Conservation (phyloP, 1,139 yeast genomes). For the Arxiozyma bovina region DNA sequence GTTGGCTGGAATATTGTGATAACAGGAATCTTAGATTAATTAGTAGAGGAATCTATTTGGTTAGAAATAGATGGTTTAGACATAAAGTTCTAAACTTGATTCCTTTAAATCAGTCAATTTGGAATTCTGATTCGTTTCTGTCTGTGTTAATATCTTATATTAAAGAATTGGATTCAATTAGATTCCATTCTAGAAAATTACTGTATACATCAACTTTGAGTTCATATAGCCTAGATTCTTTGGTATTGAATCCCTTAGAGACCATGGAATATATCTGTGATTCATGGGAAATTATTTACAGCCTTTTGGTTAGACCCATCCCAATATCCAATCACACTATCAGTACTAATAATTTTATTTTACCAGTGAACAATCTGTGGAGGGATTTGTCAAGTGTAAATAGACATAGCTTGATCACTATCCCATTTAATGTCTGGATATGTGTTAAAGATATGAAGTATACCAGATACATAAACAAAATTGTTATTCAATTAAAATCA, state of each 20-base stretch:
- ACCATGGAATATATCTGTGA: slow-evolving; percentile 12
- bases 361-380: background rate
- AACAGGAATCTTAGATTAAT: slow-evolving; percentile 2
- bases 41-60: background rate
- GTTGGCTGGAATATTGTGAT: background rate
- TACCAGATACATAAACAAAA: slow-evolving; percentile 2
- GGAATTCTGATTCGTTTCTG: background rate
- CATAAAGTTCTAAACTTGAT: slow-evolving; percentile 5
- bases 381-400: background rate
- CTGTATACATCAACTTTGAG: background rate
- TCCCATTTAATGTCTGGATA: slow-evolving; percentile 7
- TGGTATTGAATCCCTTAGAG: background rate
- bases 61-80: slow-evolving; percentile 5
- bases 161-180: slow-evolving; percentile 1
- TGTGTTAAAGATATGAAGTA: slow-evolving; percentile 4
- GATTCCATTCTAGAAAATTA: background rate
- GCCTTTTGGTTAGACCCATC: slow-evolving; percentile 10
- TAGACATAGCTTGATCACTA: background rate
- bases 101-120: background rate
- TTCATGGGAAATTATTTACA: slow-evolving; percentile 20
- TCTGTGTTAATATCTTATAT: background rate
- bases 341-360: background rate
- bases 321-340: slow-evolving; percentile 1
- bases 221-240: background rate
- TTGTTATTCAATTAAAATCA: slow-evolving; percentile 7